Conservation (phyloP, 139 green algal genomes). For the Pleodorina starrii region DNA sequence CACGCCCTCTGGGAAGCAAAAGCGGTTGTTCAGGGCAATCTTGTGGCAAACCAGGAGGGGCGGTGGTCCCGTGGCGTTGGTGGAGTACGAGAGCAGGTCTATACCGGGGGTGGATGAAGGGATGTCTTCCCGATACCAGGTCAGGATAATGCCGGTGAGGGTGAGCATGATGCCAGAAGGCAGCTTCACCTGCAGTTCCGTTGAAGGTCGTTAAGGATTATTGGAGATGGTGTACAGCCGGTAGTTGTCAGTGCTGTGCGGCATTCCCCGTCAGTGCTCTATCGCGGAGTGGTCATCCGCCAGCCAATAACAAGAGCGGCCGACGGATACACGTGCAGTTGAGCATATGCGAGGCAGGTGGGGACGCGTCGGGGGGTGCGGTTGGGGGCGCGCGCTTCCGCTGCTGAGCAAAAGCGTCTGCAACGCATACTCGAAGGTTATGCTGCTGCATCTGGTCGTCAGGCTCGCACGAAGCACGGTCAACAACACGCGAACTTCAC, state of each 20-base stretch:
- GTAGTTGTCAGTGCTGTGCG: too few species aligned
- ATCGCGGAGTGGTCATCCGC: background rate
- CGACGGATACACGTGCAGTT: background rate
- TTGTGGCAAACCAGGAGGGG: background rate
- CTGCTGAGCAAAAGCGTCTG: background rate
- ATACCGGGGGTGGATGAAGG: background rate
- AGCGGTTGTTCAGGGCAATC: background rate
- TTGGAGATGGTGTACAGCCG: too few species aligned
- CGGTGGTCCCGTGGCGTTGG: background rate
- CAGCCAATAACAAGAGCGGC: background rate
- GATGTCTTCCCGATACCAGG: background rate
- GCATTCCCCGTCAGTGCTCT: too few species aligned
- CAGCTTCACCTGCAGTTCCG: background rate
- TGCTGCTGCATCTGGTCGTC: too few species aligned
- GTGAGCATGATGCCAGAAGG: background rate
- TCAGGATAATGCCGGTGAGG: background rate
- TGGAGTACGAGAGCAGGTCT: background rate
- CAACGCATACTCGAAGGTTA: too few species aligned
- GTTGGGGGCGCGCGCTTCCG: too few species aligned
- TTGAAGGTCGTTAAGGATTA: too few species aligned
- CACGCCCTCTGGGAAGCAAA: slow-evolving; percentile 1
- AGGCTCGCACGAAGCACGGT: too few species aligned
- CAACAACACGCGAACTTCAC: background rate
- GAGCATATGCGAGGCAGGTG: background rate
- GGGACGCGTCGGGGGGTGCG: too few species aligned